A percentile compares a stretch with the other conserved stretches of the same genome.
Evolutionary conservation across 83 land plant genomes (phyloP).

Genomic region (Larix sibirica): DNA sequence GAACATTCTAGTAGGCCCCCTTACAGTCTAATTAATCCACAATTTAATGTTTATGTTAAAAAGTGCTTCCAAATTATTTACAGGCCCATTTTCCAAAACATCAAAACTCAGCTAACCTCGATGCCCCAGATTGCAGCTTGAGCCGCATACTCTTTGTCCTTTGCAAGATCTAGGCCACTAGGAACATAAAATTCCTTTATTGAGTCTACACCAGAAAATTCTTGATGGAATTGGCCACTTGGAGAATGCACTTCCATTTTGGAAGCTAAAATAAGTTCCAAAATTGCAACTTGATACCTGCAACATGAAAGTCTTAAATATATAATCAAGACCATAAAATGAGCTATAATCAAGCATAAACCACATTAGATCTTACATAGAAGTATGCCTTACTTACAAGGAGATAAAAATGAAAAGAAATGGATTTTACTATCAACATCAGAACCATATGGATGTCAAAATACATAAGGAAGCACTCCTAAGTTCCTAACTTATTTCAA

Average conservation of each 20-base stretch:
- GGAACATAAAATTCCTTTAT: constrained; percentile 67
- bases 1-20: neutral
- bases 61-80: neutral
- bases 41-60: neutral
- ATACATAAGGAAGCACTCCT: too few species aligned
- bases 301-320: neutral
- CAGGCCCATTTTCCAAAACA: neutral
- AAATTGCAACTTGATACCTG: constrained; percentile 78
- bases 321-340: neutral
- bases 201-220: constrained; percentile 31
- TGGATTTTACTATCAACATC: neutral
- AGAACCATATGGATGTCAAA: neutral
- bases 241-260: constrained; percentile 27
- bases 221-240: constrained; percentile 18
- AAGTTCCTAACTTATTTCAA: too few species aligned
- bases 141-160: constrained; percentile 68
- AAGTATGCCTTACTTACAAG: too few species aligned
- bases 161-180: constrained; percentile 70
- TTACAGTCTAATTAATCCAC: neutral
- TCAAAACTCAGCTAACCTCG: constrained; percentile 54
- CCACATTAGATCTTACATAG: neutral
- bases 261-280: constrained; percentile 75
- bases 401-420: neutral
- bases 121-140: constrained; percentile 98
- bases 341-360: neutral